phyloP scores from a whole-genome alignment of 345 rosid genomes.

The Sapria himalayana region DNA sequence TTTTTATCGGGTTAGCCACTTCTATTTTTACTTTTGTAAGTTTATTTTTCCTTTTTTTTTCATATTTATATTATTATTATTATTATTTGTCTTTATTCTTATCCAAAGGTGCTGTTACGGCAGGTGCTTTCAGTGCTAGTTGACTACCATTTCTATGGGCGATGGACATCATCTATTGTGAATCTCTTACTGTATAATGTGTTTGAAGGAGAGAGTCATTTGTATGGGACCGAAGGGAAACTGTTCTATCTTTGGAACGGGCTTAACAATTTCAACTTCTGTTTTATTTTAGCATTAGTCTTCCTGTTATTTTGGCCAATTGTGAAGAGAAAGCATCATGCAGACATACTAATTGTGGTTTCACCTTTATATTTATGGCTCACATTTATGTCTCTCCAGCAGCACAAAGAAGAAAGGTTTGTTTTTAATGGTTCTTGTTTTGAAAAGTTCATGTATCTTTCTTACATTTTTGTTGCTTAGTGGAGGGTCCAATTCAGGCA shows the following conservation, averaged over 20 bases:
- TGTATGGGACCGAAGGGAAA: constrained; percentile 75
- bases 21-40: constrained; percentile 52
- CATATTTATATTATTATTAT: constrained; percentile 4
- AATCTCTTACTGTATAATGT: constrained; percentile 87
- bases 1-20: constrained; percentile 47
- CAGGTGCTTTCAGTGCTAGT: constrained; percentile 59
- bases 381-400: constrained; percentile 83
- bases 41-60: constrained; percentile 4
- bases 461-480: not conserved
- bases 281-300: constrained; percentile 67
- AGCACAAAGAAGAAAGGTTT: constrained; percentile 97
- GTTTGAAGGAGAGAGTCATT: constrained; percentile 97
- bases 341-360: constrained; percentile 49
- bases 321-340: constrained; percentile 49
- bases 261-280: constrained; percentile 84
- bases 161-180: constrained; percentile 76
- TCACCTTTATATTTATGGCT: constrained; percentile 84
- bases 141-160: constrained; percentile 46
- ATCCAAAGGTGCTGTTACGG: too few species aligned
- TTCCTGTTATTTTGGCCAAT: constrained; percentile 48
- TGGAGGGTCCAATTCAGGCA: too few species aligned
- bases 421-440: not conserved
- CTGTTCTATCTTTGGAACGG: constrained; percentile 67
- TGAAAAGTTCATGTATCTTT: constrained; percentile 1
- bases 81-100: constrained; percentile 9